phyloP scores from a whole-genome alignment of 768 basidiomycete genomes.

The Multifurca ochricompacta region DNA sequence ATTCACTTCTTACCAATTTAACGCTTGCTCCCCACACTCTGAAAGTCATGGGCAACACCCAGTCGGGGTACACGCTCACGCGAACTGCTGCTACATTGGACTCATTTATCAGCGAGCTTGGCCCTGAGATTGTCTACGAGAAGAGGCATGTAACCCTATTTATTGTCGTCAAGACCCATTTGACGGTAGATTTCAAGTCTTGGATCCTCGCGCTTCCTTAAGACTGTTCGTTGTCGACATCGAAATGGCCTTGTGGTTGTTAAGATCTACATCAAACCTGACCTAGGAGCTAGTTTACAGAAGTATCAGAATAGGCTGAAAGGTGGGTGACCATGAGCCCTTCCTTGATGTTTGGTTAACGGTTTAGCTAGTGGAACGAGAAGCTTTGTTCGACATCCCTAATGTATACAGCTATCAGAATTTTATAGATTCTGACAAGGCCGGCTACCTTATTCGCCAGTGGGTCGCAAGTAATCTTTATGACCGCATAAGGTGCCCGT shows the following conservation, averaged over 20 bases:
- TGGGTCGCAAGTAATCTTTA: conserved; percentile 94
- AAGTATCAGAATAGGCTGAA: conserved; percentile 73
- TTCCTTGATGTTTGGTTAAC: background rate
- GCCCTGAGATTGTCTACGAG: conserved; percentile 82
- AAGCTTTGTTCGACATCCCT: conserved; percentile 72
- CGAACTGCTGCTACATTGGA: conserved; percentile 77
- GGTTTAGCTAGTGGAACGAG: conserved; percentile 62
- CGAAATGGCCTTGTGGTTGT: conserved; percentile 76
- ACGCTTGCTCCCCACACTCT: background rate
- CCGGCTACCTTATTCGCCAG: conserved; percentile 90
- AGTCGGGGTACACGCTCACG: conserved; percentile 62
- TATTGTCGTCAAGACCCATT: background rate
- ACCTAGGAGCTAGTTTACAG: conserved; percentile 71
- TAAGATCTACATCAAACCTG: conserved; percentile 94
- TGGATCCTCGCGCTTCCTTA: conserved; percentile 62
- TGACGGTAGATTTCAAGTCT: conserved; percentile 34
- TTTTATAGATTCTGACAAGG: conserved; percentile 91
- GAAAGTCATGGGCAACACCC: conserved; percentile 74
- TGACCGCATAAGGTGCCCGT: conserved; percentile 85
- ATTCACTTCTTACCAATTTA: background rate
- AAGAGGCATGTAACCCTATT: conserved; percentile 54
- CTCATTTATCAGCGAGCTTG: conserved; percentile 85
- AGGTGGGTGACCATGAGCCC: conserved; percentile 36
- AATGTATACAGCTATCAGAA: conserved; percentile 87
- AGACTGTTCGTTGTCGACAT: conserved; percentile 84